These are phyloP conservation scores for Nicotiana attenuata DNA, from an alignment of 257 asterid genomes.

Conservation along the genomic window DNA sequence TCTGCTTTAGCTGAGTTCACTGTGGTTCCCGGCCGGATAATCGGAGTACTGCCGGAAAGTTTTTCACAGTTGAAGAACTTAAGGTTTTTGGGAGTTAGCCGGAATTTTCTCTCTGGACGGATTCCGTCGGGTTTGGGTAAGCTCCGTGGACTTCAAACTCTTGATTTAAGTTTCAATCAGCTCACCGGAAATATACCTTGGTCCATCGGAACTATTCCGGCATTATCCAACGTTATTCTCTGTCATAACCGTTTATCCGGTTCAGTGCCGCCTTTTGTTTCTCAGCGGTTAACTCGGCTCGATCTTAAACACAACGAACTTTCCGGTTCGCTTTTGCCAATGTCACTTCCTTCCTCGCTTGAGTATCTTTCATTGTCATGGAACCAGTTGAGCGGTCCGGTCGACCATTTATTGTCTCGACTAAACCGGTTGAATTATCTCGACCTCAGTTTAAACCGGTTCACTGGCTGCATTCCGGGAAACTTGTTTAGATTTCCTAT, in stretches of 20 bases:
- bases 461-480: slow-evolving; percentile 67
- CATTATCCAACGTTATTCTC: slow-evolving; percentile 58
- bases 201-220: slow-evolving; percentile 54
- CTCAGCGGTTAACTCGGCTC: slow-evolving; percentile 59
- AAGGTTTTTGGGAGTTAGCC: slow-evolving; percentile 62
- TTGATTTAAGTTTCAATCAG: slow-evolving; percentile 78
- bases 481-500: slow-evolving; percentile 50
- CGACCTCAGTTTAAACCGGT: slow-evolving; percentile 73
- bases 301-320: slow-evolving; percentile 72
- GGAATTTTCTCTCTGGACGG: slow-evolving; percentile 62
- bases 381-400: slow-evolving; percentile 71
- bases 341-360: slow-evolving; percentile 62
- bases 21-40: slow-evolving; percentile 75
- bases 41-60: slow-evolving; percentile 58
- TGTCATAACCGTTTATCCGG: slow-evolving; percentile 69
- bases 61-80: slow-evolving; percentile 47
- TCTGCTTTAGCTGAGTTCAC: slow-evolving; percentile 67
- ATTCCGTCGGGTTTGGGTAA: slow-evolving; percentile 63
- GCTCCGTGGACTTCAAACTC: slow-evolving; percentile 54
- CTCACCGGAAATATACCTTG: slow-evolving; percentile 49
- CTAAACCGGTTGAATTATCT: slow-evolving; percentile 55
- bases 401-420: slow-evolving; percentile 38
- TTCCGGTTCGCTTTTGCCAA: slow-evolving; percentile 54
- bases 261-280: slow-evolving; percentile 50
- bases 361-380: slow-evolving; percentile 67